Evolutionary conservation across 257 asterid species (phyloP).

Genomic region (Solanum pinnatisectum): DNA sequence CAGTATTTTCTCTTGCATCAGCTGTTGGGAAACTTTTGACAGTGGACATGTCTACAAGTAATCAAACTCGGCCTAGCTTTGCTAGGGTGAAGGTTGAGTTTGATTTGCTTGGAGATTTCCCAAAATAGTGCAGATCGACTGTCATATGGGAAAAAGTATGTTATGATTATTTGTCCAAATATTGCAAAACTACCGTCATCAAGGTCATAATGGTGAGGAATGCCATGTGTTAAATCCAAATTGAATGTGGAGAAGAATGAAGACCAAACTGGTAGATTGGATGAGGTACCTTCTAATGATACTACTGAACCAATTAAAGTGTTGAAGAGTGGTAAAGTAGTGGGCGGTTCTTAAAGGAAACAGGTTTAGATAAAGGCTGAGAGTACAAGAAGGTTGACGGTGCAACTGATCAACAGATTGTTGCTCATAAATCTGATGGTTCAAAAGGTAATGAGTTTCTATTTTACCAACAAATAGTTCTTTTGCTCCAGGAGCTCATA

Average conservation of each 20-base stretch:
- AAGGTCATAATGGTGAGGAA: background rate
- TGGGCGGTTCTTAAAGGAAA: background rate
- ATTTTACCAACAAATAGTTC: background rate
- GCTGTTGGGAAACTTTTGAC: background rate
- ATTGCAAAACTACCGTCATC: background rate
- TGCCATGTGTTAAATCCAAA: background rate
- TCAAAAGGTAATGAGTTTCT: background rate
- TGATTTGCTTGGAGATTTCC: background rate
- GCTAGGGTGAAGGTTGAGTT: background rate
- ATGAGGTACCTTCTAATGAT: background rate
- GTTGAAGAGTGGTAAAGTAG: background rate
- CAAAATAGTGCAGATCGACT: background rate
- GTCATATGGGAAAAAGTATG: background rate
- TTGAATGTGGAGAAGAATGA: background rate
- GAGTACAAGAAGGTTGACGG: background rate
- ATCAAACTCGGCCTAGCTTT: background rate
- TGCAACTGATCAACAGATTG: background rate
- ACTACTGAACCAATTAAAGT: background rate
- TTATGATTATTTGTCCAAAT: background rate
- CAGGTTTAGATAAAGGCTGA: background rate
- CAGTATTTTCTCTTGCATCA: background rate
- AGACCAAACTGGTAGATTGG: background rate
- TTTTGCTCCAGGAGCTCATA: background rate
- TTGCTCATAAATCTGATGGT: background rate
- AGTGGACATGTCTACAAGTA: background rate